phyloP scores from a whole-genome alignment of 108 stramenopile genomes.

The Heterococcus sp. region DNA sequence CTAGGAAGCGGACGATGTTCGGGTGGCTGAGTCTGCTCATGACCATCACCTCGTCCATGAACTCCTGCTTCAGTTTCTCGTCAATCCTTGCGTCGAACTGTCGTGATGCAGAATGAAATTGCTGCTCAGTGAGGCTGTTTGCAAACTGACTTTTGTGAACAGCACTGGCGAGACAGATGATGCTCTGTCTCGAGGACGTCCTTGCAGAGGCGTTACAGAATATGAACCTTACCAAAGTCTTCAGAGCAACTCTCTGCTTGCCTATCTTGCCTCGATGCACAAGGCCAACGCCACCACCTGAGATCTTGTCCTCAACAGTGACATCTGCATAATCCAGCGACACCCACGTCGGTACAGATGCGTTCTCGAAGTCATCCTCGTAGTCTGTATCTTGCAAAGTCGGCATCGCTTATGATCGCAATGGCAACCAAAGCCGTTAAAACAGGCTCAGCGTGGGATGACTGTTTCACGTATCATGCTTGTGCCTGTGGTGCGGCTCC shows the following conservation, averaged over 20 bases:
- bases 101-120: background rate
- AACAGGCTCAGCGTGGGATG: too few relatives aligned
- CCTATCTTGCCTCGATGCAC: slow-evolving; percentile 17
- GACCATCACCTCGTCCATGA: slow-evolving; percentile 27
- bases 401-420: too few relatives aligned
- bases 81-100: slow-evolving; percentile 36
- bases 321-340: background rate
- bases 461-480: too few relatives aligned
- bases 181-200: too few relatives aligned
- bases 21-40: slow-evolving; percentile 25
- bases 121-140: too few relatives aligned
- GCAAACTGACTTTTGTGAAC: background rate
- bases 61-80: slow-evolving; percentile 26
- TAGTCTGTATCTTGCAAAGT: too few relatives aligned
- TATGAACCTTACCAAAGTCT: slow-evolving; percentile 24
- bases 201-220: background rate
- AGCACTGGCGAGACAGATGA: background rate
- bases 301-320: slow-evolving; percentile 9
- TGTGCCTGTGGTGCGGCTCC: background rate
- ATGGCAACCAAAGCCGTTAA: too few relatives aligned
- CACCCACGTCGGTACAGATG: too few relatives aligned
- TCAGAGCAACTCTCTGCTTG: slow-evolving; percentile 17
- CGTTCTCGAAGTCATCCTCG: too few relatives aligned
- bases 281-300: slow-evolving; percentile 30
- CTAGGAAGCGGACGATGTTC: slow-evolving; percentile 29